These are phyloP conservation scores for Yarrowia sp. DNA, from an alignment of 805 yeast genomes.

Conservation along the genomic window DNA sequence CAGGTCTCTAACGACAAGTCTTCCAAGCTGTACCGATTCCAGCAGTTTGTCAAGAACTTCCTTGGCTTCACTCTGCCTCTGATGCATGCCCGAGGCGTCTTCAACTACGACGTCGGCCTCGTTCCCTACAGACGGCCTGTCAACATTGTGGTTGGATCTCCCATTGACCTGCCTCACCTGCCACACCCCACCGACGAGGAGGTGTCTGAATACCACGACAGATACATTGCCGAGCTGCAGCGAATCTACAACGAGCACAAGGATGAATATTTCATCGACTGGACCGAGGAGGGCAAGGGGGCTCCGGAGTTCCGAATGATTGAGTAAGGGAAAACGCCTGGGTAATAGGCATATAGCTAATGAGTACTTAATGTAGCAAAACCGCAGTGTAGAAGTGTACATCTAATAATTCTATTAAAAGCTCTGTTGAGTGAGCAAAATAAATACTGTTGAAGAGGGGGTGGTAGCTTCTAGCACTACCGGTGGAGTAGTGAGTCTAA, in stretches of 20 bases:
- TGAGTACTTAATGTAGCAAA: constrained; percentile 2
- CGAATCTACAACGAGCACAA: constrained; percentile 71
- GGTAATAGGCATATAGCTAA: constrained; percentile 16
- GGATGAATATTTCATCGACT: constrained; percentile 47
- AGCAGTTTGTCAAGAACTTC: constrained; percentile 70
- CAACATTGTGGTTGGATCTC: constrained; percentile 64
- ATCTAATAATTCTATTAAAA: constrained; percentile 18
- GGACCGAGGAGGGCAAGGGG: constrained; percentile 38
- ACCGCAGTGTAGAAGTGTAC: too few species aligned
- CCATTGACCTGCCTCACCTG: constrained; percentile 52
- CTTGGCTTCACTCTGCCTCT: constrained; percentile 89
- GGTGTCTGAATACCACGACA: constrained; percentile 72
- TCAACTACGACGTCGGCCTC: constrained; percentile 90
- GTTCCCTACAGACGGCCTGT: constrained; percentile 85
- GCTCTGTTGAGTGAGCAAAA: constrained; percentile 37
- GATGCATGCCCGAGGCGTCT: constrained; percentile 89
- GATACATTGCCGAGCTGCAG: constrained; percentile 58
- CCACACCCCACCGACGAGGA: constrained; percentile 57
- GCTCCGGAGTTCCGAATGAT: constrained; percentile 33
- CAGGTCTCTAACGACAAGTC: constrained; percentile 56
- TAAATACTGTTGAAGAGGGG: constrained; percentile 27
- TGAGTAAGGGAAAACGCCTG: constrained; percentile 25
- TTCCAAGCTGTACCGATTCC: constrained; percentile 63
- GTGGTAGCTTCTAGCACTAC: too few species aligned
- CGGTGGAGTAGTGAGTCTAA: not conserved